phyloP scores from a whole-genome alignment of 495 filamentous ascomycete species.

The Podospora pseudopauciseta region DNA sequence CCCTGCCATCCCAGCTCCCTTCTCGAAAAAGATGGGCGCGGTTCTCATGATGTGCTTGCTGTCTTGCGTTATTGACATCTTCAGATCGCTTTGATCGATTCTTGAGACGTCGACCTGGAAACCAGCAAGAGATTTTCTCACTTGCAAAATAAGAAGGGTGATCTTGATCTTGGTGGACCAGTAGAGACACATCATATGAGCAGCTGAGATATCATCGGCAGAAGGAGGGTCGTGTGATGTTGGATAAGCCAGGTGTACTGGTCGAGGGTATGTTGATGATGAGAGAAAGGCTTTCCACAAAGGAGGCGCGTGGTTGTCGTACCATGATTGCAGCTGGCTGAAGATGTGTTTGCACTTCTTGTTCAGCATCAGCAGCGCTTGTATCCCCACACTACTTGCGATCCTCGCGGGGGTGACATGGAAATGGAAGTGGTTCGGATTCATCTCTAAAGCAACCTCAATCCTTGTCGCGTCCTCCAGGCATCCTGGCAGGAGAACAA shows the following conservation, averaged over 20 bases:
- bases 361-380: neutral
- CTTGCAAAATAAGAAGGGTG: neutral
- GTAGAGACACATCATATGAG: slow-evolving; percentile 4
- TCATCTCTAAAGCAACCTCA: neutral
- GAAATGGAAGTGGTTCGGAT: neutral
- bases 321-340: neutral
- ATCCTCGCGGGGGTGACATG: neutral
- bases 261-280: neutral
- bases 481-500: slow-evolving; percentile 9
- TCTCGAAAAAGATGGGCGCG: slow-evolving; percentile 2
- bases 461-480: slow-evolving; percentile 2
- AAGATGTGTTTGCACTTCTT: neutral
- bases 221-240: neutral
- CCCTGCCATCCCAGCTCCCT: neutral
- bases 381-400: neutral
- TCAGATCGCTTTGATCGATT: neutral
- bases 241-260: neutral
- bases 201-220: neutral
- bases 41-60: neutral
- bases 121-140: neutral
- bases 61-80: neutral
- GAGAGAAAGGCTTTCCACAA: neutral
- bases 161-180: neutral
- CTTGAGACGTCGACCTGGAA: too few species aligned
- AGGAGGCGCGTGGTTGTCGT: neutral